Conservation (phyloP, 306 rosid genomes). For the Argentina anserina region DNA sequence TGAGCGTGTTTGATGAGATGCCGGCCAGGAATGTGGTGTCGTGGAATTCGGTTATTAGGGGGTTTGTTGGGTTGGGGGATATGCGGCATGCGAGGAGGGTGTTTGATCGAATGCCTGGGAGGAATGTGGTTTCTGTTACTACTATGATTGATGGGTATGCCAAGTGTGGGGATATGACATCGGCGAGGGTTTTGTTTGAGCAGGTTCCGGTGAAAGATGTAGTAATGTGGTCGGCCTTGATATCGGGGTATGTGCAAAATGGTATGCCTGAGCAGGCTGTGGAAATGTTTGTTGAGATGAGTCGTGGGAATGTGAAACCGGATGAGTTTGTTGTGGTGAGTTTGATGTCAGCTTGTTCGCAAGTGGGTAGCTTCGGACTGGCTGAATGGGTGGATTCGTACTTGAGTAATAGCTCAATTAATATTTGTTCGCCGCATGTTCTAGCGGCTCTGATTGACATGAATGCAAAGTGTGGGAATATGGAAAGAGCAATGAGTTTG, state of each 20-base stretch:
- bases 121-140: conserved; percentile 60
- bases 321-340: conserved; percentile 63
- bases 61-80: conserved; percentile 55
- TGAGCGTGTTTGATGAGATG: conserved; percentile 30
- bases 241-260: conserved; percentile 69
- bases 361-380: conserved; percentile 47
- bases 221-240: conserved; percentile 67
- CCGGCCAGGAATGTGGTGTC: conserved; percentile 35
- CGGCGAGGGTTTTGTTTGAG: conserved; percentile 59
- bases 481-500: conserved; percentile 53
- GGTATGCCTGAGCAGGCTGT: conserved; percentile 53
- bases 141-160: conserved; percentile 84
- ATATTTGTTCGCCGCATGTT: conserved; percentile 50
- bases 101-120: conserved; percentile 67
- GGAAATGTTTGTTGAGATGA: conserved; percentile 56
- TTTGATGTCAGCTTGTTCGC: conserved; percentile 77
- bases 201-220: conserved; percentile 45
- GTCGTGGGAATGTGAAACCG: conserved; percentile 45
- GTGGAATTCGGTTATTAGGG: conserved; percentile 40
- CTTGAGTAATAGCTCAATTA: conserved; percentile 32
- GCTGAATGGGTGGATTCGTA: conserved; percentile 64
- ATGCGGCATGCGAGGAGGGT: conserved; percentile 43
- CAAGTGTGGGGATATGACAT: conserved; percentile 58
- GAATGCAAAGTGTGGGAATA: conserved; percentile 84
- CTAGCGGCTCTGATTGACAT: conserved; percentile 66